A percentile compares a stretch with the other conserved stretches of the same genome.
phyloP scores from a whole-genome alignment of 1,284 basidiomycete species.

The Earliella scabrosa region DNA sequence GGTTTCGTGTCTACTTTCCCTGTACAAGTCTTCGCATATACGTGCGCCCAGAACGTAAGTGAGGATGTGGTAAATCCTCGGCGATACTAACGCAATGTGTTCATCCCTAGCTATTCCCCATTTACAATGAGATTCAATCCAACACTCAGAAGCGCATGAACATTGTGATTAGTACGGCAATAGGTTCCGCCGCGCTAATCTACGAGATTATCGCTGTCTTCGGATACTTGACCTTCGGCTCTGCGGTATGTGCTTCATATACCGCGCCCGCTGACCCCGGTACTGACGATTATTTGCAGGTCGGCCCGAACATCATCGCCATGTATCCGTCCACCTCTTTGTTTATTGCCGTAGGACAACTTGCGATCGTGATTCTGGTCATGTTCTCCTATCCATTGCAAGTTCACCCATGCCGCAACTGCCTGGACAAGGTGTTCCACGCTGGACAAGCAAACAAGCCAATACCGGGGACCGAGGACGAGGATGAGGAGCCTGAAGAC shows the following conservation, averaged over 20 bases:
- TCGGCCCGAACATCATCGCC: constrained; percentile 90
- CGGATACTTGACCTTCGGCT: constrained; percentile 96
- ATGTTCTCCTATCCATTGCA: constrained; percentile 93
- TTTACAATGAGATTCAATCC: constrained; percentile 89
- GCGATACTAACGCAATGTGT: background rate
- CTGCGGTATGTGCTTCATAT: constrained; percentile 66
- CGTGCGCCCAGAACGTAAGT: constrained; percentile 88
- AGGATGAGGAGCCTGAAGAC: constrained; percentile 51
- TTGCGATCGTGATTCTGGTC: constrained; percentile 92
- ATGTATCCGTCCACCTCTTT: constrained; percentile 96
- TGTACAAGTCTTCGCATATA: constrained; percentile 95
- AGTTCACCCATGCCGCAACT: constrained; percentile 92
- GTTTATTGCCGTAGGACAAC: constrained; percentile 91
- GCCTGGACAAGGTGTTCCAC: constrained; percentile 88
- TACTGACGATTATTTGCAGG: no score
- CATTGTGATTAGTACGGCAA: constrained; percentile 83
- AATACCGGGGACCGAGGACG: constrained; percentile 20
- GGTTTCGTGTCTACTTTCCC: constrained; percentile 88
- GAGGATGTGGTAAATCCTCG: constrained; percentile 1
- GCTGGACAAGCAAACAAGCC: constrained; percentile 37
- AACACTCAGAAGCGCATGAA: constrained; percentile 89
- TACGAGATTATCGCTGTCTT: constrained; percentile 88
- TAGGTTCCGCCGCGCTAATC: constrained; percentile 77
- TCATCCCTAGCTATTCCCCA: constrained; percentile 74
- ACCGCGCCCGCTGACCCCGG: no score